These are phyloP conservation scores for Amyloporia xantha DNA, from an alignment of 768 basidiomycete species.

Conservation along the genomic window DNA sequence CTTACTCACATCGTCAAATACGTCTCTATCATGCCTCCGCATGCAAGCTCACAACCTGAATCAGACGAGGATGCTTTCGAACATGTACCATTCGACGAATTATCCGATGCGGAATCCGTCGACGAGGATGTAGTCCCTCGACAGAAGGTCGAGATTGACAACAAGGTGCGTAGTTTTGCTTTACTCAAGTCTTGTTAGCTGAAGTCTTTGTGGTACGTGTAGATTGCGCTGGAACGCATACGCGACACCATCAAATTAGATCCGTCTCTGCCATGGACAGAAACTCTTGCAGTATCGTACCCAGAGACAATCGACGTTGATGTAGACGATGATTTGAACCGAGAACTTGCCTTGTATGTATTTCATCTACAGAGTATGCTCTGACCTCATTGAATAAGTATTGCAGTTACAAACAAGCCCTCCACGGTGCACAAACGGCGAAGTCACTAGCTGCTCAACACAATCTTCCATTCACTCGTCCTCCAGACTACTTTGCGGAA, in stretches of 20 bases:
- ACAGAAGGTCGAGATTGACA: slow-evolving; percentile 80
- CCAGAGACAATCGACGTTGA: slow-evolving; percentile 70
- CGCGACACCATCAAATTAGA: slow-evolving; percentile 72
- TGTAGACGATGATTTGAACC: slow-evolving; percentile 83
- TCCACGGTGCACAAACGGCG: slow-evolving; percentile 75
- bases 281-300: slow-evolving; percentile 68
- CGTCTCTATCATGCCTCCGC: too few species aligned
- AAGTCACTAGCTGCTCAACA: slow-evolving; percentile 71
- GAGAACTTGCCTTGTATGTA: slow-evolving; percentile 92
- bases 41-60: too few species aligned
- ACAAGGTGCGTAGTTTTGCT: slow-evolving; percentile 57
- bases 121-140: slow-evolving; percentile 79
- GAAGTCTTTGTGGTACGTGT: background rate
- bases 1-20: too few species aligned
- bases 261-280: slow-evolving; percentile 74
- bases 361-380: background rate
- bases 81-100: slow-evolving; percentile 50
- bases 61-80: slow-evolving; percentile 22
- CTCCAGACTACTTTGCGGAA: slow-evolving; percentile 93
- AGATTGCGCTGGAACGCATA: slow-evolving; percentile 79
- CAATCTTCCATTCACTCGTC: slow-evolving; percentile 83
- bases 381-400: too few species aligned
- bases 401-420: slow-evolving; percentile 88
- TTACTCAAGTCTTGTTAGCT: too few species aligned
- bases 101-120: slow-evolving; percentile 47